phyloP scores from a whole-genome alignment of 2,329 filamentous ascomycete genomes.

The Penicillium fuscoglaucum region DNA sequence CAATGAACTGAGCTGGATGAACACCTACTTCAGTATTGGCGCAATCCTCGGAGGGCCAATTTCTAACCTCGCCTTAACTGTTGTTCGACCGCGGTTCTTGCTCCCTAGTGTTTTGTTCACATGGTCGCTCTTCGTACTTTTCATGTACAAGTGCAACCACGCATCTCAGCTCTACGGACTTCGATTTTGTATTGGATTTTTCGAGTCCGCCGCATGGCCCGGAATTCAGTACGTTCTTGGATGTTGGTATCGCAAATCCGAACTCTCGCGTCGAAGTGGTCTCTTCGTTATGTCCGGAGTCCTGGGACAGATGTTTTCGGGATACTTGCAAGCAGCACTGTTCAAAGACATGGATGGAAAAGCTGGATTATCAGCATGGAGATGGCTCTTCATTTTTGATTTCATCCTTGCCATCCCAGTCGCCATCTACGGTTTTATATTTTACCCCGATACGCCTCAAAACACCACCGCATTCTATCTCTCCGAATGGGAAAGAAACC shows the following conservation, averaged over 20 bases:
- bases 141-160: not conserved
- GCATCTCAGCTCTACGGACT: not conserved
- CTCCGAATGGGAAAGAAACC: not conserved
- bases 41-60: not conserved
- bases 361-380: not conserved
- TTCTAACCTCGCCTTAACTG: not conserved
- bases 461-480: not conserved
- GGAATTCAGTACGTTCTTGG: not conserved
- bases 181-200: not conserved
- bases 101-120: not conserved
- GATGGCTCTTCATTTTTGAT: not conserved
- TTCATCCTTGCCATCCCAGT: not conserved
- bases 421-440: not conserved
- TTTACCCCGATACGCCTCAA: not conserved
- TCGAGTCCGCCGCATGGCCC: not conserved
- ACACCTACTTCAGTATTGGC: not conserved
- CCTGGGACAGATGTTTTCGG: not conserved
- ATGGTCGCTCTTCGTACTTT: not conserved
- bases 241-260: not conserved
- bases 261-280: not conserved
- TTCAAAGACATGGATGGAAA: not conserved
- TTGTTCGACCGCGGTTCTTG: not conserved
- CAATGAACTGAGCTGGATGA: not conserved
- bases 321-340: not conserved
- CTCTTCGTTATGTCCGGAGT: not conserved